Evolutionary conservation across 164 flowering plant genomes (phyloP).

Genomic region (Tetrastigma voinierianum): DNA sequence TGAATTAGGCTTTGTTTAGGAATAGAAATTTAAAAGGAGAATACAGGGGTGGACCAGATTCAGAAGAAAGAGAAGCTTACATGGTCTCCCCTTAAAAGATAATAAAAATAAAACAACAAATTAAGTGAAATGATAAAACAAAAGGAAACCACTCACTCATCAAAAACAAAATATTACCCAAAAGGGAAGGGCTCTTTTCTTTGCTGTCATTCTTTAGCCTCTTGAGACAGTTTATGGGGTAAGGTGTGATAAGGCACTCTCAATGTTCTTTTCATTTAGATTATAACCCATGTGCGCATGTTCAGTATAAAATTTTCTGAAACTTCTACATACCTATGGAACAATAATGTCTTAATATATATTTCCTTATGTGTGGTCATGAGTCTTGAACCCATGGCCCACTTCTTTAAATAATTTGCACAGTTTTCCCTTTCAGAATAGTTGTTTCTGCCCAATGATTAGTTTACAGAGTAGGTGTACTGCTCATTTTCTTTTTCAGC

Average conservation of each 20-base stretch:
- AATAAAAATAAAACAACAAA: too few species aligned
- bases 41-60: neutral
- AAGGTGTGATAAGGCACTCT: too few species aligned
- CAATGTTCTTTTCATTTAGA: too few species aligned
- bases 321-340: neutral
- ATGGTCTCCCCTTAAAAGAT: too few species aligned
- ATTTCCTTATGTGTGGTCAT: neutral
- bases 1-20: neutral
- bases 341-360: neutral
- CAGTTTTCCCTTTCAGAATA: neutral
- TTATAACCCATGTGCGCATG: too few species aligned
- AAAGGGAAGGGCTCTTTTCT: too few species aligned
- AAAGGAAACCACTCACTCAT: too few species aligned
- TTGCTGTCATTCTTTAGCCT: too few species aligned
- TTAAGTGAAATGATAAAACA: too few species aligned
- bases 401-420: neutral
- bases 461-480: neutral
- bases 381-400: neutral
- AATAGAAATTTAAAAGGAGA: neutral
- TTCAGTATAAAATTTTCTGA: neutral
- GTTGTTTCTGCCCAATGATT: neutral
- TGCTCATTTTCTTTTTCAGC: neutral
- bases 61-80: neutral
- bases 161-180: too few species aligned
- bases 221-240: too few species aligned